These are phyloP conservation scores for Pulveroboletus sp. DNA, from an alignment of 768 basidiomycete species.

Conservation along the genomic window DNA sequence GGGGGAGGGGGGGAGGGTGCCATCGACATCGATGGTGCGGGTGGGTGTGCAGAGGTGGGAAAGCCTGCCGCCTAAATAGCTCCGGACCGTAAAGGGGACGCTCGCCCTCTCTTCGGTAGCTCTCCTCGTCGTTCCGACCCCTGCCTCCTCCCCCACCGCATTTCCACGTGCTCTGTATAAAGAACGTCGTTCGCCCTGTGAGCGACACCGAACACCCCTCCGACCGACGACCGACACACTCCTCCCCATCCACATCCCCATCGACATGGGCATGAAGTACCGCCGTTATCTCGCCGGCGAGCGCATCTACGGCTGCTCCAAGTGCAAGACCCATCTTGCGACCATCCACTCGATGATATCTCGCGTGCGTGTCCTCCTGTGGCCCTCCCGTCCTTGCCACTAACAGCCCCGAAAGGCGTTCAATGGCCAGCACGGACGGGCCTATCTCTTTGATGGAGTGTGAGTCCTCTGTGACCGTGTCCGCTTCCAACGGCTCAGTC, in stretches of 20 bases:
- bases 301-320: conserved; percentile 83
- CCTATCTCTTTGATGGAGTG: conserved; percentile 93
- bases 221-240: not conserved
- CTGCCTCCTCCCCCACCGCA: conserved; percentile 8
- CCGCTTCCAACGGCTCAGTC: conserved; percentile 8
- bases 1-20: not conserved
- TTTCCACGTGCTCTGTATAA: conserved; percentile 32
- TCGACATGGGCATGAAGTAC: conserved; percentile 82
- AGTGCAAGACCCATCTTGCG: conserved; percentile 86
- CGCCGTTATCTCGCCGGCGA: conserved; percentile 81
- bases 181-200: conserved; percentile 9
- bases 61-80: conserved; percentile 18
- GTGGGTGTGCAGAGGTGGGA: conserved; percentile 21
- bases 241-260: not conserved
- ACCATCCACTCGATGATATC: conserved; percentile 90
- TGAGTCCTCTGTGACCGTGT: conserved; percentile 40
- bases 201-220: not conserved
- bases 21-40: conserved; percentile 8
- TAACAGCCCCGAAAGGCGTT: conserved; percentile 62
- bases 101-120: conserved; percentile 5
- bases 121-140: conserved; percentile 5
- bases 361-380: conserved; percentile 47
- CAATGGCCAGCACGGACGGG: conserved; percentile 93
- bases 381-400: conserved; percentile 2
- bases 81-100: conserved; percentile 22